A percentile compares a stretch with the other conserved stretches of the same genome.
Conservation (phyloP, 2,329 filamentous ascomycete genomes). For the Drechslerella coelobrocha region DNA sequence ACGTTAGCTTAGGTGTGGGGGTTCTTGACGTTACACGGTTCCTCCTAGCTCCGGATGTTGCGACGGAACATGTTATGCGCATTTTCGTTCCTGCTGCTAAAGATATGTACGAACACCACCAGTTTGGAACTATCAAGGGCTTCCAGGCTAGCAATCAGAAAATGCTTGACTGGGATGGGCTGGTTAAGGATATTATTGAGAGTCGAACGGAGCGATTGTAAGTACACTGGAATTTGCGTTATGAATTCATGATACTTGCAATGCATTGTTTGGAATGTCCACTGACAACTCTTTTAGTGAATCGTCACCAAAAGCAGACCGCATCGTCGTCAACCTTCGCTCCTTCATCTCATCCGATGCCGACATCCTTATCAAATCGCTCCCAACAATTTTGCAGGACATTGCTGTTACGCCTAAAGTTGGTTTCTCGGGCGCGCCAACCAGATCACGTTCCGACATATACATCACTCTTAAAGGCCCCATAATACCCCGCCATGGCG, state of each 20-base stretch:
- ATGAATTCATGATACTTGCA: neutral
- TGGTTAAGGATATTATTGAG: constrained; percentile 55
- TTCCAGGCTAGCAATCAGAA: constrained; percentile 48
- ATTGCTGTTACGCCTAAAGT: constrained; percentile 84
- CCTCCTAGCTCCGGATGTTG: constrained; percentile 53
- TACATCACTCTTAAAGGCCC: constrained; percentile 86
- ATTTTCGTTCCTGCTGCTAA: constrained; percentile 54
- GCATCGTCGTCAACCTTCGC: constrained; percentile 78
- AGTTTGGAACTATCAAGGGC: constrained; percentile 46
- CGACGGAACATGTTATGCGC: constrained; percentile 55
- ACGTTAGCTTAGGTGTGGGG: constrained; percentile 54
- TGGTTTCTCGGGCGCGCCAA: constrained; percentile 90
- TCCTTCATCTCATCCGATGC: constrained; percentile 79
- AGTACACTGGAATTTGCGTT: constrained; percentile 48
- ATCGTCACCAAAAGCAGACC: constrained; percentile 74
- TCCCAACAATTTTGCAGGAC: constrained; percentile 83
- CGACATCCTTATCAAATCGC: constrained; percentile 80
- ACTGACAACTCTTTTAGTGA: constrained; percentile 58
- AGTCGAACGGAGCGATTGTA: constrained; percentile 54
- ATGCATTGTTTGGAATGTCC: constrained; percentile 24
- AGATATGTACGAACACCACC: constrained; percentile 41
- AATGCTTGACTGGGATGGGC: constrained; percentile 54
- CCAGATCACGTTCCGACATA: constrained; percentile 87
- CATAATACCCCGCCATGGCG: constrained; percentile 72
- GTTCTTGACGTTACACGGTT: constrained; percentile 55